These are phyloP conservation scores for Pythium grandisporangium DNA, from an alignment of 352 stramenopile genomes.

Conservation along the genomic window DNA sequence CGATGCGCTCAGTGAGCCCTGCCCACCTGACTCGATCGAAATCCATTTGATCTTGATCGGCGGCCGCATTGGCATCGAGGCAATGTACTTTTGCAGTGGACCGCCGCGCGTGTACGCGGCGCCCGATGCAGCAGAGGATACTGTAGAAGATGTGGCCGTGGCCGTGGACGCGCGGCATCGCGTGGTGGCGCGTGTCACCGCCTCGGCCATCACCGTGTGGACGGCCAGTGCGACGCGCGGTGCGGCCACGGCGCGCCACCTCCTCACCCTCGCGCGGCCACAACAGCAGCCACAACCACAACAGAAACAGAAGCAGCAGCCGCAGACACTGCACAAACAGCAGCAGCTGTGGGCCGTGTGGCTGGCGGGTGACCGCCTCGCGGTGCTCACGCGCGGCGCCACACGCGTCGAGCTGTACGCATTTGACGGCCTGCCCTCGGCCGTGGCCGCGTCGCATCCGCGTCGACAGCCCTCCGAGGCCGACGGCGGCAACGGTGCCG, in stretches of 20 bases:
- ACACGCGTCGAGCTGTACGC: constrained; percentile 62
- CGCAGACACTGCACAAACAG: constrained; percentile 4
- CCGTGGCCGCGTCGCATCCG: constrained; percentile 12
- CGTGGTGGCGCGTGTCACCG: constrained; percentile 52
- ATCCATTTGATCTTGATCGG: too few relatives aligned
- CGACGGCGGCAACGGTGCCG: neutral
- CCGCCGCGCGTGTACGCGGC: constrained; percentile 53
- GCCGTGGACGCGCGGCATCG: constrained; percentile 37
- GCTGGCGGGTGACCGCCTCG: constrained; percentile 41
- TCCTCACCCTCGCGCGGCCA: constrained; percentile 23
- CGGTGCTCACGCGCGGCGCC: constrained; percentile 48
- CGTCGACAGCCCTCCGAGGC: constrained; percentile 5
- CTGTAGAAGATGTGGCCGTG: constrained; percentile 35
- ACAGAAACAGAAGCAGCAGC: constrained; percentile 8
- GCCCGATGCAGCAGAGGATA: constrained; percentile 4
- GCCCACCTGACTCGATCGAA: too few relatives aligned
- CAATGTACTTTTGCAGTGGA: constrained; percentile 68
- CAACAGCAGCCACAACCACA: constrained; percentile 13
- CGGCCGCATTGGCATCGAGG: too few relatives aligned
- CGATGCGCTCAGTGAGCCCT: too few relatives aligned
- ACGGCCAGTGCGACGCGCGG: constrained; percentile 15
- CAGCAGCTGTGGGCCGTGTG: constrained; percentile 44
- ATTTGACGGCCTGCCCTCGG: constrained; percentile 36
- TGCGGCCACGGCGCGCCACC: constrained; percentile 26
- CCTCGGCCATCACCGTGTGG: constrained; percentile 34